phyloP scores from a whole-genome alignment of 495 filamentous ascomycete genomes.

The Tuber borchii region DNA sequence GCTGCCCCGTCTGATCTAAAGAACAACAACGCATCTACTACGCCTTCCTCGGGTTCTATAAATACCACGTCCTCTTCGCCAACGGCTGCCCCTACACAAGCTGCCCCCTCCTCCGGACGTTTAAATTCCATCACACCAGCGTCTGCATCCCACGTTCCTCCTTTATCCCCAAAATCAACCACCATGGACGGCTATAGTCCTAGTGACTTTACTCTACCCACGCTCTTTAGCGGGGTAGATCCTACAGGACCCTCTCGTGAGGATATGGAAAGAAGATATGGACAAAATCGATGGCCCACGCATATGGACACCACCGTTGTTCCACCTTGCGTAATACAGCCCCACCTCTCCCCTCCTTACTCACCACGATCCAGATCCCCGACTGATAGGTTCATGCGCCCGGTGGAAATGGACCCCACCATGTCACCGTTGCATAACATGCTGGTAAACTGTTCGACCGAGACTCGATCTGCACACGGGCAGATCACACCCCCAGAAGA shows the following conservation, averaged over 20 bases:
- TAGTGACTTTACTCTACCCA: background rate
- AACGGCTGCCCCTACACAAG: background rate
- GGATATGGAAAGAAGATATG: background rate
- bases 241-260: background rate
- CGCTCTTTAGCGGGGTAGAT: background rate
- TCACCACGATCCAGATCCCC: background rate
- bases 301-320: background rate
- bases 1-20: conserved; percentile 25
- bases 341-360: conserved; percentile 1
- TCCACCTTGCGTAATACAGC: background rate
- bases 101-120: background rate
- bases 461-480: conserved; percentile 14
- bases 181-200: background rate
- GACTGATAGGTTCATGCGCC: background rate
- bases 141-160: background rate
- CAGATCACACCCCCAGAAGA: conserved; percentile 21
- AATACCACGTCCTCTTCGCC: background rate
- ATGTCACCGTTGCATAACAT: conserved; percentile 1
- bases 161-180: background rate
- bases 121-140: background rate
- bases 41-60: conserved; percentile 20
- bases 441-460: background rate
- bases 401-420: background rate
- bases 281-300: background rate
- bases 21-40: conserved; percentile 7